These are phyloP conservation scores for Meripilus lineatus DNA, from an alignment of 1,284 basidiomycete genomes.

Conservation along the genomic window DNA sequence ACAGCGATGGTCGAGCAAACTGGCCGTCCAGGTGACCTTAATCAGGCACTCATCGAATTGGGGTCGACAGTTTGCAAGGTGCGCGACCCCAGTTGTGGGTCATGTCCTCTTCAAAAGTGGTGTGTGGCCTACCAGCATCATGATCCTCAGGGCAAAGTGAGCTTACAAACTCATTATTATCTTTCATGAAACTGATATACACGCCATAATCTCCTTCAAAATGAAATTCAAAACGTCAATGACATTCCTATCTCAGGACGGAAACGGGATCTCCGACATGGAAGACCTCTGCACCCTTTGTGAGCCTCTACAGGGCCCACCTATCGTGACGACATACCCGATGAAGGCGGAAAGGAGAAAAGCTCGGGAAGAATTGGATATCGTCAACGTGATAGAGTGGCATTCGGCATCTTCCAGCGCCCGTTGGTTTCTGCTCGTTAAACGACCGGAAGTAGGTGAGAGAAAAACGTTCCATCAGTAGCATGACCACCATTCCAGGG, in stretches of 20 bases:
- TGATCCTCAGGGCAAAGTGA: conserved; percentile 15
- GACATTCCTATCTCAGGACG: neutral
- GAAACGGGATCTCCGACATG: conserved; percentile 44
- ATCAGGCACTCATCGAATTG: conserved; percentile 85
- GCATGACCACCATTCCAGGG: conserved; percentile 11
- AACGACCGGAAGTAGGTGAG: conserved; percentile 80
- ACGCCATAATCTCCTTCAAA: too few relatives aligned
- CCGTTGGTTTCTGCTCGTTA: conserved; percentile 70
- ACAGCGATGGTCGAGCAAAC: conserved; percentile 55
- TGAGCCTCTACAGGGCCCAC: conserved; percentile 48
- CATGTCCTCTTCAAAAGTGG: conserved; percentile 65
- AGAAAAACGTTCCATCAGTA: conserved; percentile 6
- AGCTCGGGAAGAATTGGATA: conserved; percentile 79
- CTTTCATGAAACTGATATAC: too few relatives aligned
- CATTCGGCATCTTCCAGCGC: conserved; percentile 25
- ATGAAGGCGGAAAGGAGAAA: conserved; percentile 86
- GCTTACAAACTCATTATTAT: conserved; percentile 7
- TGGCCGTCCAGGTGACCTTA: conserved; percentile 74
- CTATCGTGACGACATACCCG: conserved; percentile 70
- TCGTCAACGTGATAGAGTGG: conserved; percentile 87
- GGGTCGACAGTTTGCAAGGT: conserved; percentile 90
- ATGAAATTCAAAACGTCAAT: neutral
- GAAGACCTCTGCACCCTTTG: conserved; percentile 77
- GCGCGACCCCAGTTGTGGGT: conserved; percentile 65
- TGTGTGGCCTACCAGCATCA: conserved; percentile 58